phyloP scores from a whole-genome alignment of 805 yeast genomes.

The Ogataea paraovalis region DNA sequence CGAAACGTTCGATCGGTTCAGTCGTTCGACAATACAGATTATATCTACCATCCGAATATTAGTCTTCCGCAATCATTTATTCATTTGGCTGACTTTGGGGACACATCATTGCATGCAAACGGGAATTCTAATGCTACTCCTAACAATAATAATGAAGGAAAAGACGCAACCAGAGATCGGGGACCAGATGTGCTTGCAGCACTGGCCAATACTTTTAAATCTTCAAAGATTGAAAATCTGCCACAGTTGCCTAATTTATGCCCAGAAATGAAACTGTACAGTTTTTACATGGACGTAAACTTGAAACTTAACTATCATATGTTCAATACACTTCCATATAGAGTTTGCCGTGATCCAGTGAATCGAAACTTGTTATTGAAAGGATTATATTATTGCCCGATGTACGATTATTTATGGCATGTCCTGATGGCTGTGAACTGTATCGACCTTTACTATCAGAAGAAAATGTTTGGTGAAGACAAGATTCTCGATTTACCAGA shows the following conservation, averaged over 20 bases:
- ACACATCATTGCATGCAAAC: neutral
- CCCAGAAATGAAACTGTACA: constrained; percentile 14
- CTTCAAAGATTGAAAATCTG: constrained; percentile 17
- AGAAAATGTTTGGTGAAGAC: constrained; percentile 17
- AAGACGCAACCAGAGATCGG: neutral
- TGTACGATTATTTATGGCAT: constrained; percentile 20
- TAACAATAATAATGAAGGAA: neutral
- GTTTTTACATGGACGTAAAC: constrained; percentile 15
- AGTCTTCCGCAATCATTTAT: constrained; percentile 1
- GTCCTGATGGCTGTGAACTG: constrained; percentile 17
- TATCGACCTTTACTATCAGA: constrained; percentile 21
- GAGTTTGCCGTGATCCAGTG: constrained; percentile 14
- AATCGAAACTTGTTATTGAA: constrained; percentile 12
- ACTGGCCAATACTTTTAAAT: constrained; percentile 15
- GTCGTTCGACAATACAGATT: neutral
- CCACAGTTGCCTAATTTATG: constrained; percentile 8
- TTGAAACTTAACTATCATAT: constrained; percentile 14
- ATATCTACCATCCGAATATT: neutral
- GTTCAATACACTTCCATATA: constrained; percentile 16
- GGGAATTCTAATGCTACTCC: neutral
- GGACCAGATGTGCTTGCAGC: neutral
- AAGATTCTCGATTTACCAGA: constrained; percentile 16
- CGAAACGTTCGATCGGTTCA: neutral
- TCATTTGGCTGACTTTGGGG: neutral
- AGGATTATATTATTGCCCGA: constrained; percentile 7